phyloP scores from a whole-genome alignment of 2,329 filamentous ascomycete genomes.

The Pestalotiopsis sp. region DNA sequence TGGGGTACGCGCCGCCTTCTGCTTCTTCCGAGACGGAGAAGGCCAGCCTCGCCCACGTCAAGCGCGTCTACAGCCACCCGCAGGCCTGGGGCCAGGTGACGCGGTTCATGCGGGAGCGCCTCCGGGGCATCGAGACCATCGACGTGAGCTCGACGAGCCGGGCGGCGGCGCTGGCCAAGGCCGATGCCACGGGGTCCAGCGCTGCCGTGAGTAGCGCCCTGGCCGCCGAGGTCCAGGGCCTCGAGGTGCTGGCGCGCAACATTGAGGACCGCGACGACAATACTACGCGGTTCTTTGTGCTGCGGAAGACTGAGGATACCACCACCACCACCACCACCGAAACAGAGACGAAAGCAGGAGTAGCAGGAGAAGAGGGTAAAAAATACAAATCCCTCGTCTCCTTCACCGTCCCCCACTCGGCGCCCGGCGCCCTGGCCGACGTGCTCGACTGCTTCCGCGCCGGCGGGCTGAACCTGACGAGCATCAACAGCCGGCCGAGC shows the following conservation, averaged over 20 bases:
- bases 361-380: neutral
- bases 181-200: constrained; percentile 58
- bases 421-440: constrained; percentile 81
- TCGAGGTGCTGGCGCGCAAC: constrained; percentile 69
- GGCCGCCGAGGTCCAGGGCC: constrained; percentile 68
- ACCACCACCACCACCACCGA: neutral
- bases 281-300: constrained; percentile 76
- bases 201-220: constrained; percentile 80
- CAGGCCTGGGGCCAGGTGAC: constrained; percentile 95
- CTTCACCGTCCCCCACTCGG: constrained; percentile 79
- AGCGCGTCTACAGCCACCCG: constrained; percentile 86
- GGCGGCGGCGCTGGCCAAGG: constrained; percentile 76
- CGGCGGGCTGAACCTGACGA: constrained; percentile 79
- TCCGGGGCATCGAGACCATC: constrained; percentile 76
- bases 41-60: constrained; percentile 61
- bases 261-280: constrained; percentile 79
- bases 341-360: neutral
- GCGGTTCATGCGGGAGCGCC: constrained; percentile 68
- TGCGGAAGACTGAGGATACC: constrained; percentile 38
- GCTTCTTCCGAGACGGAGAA: neutral
- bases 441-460: constrained; percentile 78
- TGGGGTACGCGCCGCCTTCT: constrained; percentile 51
- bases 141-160: constrained; percentile 83
- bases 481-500: constrained; percentile 85
- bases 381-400: constrained; percentile 73